A percentile compares a stretch with the other conserved stretches of the same genome.
Conservation (phyloP, 2,329 filamentous ascomycete species). For the Fusarium chuoi region DNA sequence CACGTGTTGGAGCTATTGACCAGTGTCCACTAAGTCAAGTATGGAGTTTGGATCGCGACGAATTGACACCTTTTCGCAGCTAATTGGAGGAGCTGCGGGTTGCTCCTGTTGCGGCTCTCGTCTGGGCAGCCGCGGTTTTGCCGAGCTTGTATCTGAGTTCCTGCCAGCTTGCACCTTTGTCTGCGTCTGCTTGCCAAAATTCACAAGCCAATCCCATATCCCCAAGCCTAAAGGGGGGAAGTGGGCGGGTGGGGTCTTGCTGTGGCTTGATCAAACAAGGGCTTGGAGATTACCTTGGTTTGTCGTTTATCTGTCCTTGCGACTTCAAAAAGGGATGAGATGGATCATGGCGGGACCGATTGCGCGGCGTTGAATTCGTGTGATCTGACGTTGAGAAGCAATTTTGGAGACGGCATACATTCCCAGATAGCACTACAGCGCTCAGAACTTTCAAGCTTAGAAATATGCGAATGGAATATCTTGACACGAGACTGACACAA, state of each 20-base stretch:
- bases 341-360: slow-evolving; percentile 31
- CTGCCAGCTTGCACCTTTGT: slow-evolving; percentile 31
- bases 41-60: slow-evolving; percentile 32
- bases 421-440: neutral
- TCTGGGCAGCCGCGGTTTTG: slow-evolving; percentile 37
- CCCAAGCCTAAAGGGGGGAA: slow-evolving; percentile 34
- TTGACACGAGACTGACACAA: neutral
- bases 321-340: slow-evolving; percentile 38
- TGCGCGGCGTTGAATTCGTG: slow-evolving; percentile 26
- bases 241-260: slow-evolving; percentile 15
- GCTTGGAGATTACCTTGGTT: slow-evolving; percentile 16
- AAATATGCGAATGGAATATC: neutral
- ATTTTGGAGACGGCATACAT: neutral
- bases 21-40: slow-evolving; percentile 21
- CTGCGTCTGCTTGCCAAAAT: neutral
- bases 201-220: slow-evolving; percentile 34
- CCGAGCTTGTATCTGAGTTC: slow-evolving; percentile 27
- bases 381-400: slow-evolving; percentile 15
- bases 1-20: slow-evolving; percentile 27
- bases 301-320: slow-evolving; percentile 38
- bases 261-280: slow-evolving; percentile 29
- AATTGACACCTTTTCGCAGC: slow-evolving; percentile 48
- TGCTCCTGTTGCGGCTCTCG: slow-evolving; percentile 18
- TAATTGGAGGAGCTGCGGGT: slow-evolving; percentile 20
- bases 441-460: neutral